Base-by-base conservation (phyloP, 2,329 filamentous ascomycete species). In the Aureobasidium sp. region DNA sequence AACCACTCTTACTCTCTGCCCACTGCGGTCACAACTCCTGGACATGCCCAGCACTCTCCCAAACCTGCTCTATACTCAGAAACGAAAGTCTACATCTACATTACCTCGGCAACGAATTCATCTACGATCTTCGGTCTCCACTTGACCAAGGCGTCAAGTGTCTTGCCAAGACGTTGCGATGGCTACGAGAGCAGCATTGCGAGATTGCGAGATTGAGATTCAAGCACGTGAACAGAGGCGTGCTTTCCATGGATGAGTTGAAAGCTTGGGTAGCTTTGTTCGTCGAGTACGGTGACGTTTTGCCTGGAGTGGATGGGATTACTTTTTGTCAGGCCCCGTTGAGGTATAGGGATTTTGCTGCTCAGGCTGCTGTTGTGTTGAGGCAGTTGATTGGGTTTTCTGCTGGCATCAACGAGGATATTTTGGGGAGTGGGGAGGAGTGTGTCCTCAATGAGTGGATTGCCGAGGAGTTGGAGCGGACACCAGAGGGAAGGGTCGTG, bases 401-500 rank as follows among this genome's bases (percentile, higher is more conserved):
- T 19, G 37, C 4, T 2, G 22, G 25, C 3, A 11, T 51, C 8
- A 41, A 51, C 10, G 24, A 41, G 7, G 3, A 7, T 3, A 41
- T 51, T 10, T 32, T 51, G 4, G 48, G 48, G 11, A 32, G 24
- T 25, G 48, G 48, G 11, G 48, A 51, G 27, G 48, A 51, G n/a
- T 19, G 10, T 5, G 45, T n/a, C 7, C 19, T 50, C 17, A 19
- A n/a, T 7, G 37, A 34, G 14, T 40, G 35, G 35, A 51, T 51
- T 32, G 35, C 8, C 11, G 17, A 17, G 21, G 27, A 21, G 6
- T 19, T 51, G 48, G 48, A 41, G 14, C 12, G 16, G 27, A 51
- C 25, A 17, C 27, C n/a, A 4, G 48, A 51, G 21, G 48, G 48
- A 14, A 51, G 8, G 11, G 14, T 10, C 8, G 48, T 51, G 1